Evolutionary conservation across 2,329 filamentous ascomycete genomes (phyloP).

Genomic region (Sclerotinia trifoliorum): DNA sequence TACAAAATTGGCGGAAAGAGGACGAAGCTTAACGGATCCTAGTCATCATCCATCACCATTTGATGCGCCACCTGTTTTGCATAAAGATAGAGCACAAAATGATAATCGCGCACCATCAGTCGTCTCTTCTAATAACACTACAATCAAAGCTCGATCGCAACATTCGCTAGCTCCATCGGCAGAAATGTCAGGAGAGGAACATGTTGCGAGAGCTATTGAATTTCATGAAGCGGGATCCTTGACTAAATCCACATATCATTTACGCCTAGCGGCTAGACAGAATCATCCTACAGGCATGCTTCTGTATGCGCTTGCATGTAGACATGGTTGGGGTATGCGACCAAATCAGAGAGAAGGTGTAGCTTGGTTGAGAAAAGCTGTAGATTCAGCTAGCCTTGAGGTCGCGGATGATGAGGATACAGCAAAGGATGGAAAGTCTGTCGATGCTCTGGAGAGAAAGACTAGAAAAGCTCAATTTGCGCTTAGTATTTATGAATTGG

Average conservation of each 20-base stretch:
- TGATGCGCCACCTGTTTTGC: conserved; percentile 24
- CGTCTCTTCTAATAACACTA: conserved; percentile 35
- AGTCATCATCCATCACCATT: conserved; percentile 39
- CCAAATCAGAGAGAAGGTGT: conserved; percentile 88
- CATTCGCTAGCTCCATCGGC: conserved; percentile 55
- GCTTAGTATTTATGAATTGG: conserved; percentile 91
- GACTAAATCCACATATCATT: conserved; percentile 93
- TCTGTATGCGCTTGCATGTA: conserved; percentile 88
- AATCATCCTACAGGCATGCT: conserved; percentile 93
- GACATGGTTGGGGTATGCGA: conserved; percentile 97
- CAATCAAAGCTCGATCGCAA: conserved; percentile 46
- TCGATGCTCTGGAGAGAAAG: conserved; percentile 69
- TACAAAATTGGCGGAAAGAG: conserved; percentile 44
- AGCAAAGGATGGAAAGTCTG: conserved; percentile 59
- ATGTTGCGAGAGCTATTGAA: conserved; percentile 85
- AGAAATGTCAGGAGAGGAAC: conserved; percentile 80
- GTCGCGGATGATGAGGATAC: conserved; percentile 78
- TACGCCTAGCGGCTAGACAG: conserved; percentile 82
- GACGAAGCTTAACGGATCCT: conserved; percentile 48
- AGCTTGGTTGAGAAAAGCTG: conserved; percentile 87
- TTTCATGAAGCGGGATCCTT: conserved; percentile 84
- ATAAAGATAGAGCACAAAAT: conserved; percentile 44
- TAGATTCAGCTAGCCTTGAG: conserved; percentile 78
- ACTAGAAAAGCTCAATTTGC: conserved; percentile 91
- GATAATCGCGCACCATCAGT: conserved; percentile 27